Evolutionary conservation across 2,329 filamentous ascomycete species (phyloP).

Genomic region (Scedosporium minutisporum): DNA sequence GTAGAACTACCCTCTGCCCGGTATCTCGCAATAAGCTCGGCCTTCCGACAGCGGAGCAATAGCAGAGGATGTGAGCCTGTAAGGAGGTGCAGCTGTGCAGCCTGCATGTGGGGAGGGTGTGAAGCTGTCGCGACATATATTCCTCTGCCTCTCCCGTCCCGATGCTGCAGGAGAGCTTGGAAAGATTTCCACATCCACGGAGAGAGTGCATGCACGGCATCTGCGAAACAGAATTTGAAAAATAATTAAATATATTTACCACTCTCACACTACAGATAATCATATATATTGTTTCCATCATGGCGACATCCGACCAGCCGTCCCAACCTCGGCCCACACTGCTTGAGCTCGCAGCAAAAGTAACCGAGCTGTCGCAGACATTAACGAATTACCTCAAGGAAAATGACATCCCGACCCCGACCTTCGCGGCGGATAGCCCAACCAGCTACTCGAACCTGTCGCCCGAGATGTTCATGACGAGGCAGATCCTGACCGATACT

Average conservation of each 20-base stretch:
- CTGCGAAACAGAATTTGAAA: too few species aligned
- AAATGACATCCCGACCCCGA: constrained; percentile 30
- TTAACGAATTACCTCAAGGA: constrained; percentile 30
- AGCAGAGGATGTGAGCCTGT: neutral
- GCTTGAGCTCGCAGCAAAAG: constrained; percentile 31
- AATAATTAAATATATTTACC: neutral
- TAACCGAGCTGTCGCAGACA: constrained; percentile 31
- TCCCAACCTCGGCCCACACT: constrained; percentile 22
- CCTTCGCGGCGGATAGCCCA: constrained; percentile 33
- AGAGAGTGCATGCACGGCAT: neutral
- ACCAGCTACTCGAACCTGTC: constrained; percentile 30
- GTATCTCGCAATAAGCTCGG: neutral
- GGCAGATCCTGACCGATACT: constrained; percentile 33
- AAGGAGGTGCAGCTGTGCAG: neutral
- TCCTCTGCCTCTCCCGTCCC: neutral
- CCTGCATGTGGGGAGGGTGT: neutral
- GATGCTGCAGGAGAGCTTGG: neutral
- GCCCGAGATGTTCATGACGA: constrained; percentile 30
- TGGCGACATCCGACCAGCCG: neutral
- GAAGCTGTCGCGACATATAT: neutral
- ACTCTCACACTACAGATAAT: neutral
- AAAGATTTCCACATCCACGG: neutral
- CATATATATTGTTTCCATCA: neutral
- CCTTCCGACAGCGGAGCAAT: neutral
- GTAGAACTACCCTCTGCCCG: neutral